Percentiles rank a stretch among this genome's conserved stretches.
Evolutionary conservation across 2,329 filamentous ascomycete species (phyloP).

Genomic region (Ampelomyces quisqualis): DNA sequence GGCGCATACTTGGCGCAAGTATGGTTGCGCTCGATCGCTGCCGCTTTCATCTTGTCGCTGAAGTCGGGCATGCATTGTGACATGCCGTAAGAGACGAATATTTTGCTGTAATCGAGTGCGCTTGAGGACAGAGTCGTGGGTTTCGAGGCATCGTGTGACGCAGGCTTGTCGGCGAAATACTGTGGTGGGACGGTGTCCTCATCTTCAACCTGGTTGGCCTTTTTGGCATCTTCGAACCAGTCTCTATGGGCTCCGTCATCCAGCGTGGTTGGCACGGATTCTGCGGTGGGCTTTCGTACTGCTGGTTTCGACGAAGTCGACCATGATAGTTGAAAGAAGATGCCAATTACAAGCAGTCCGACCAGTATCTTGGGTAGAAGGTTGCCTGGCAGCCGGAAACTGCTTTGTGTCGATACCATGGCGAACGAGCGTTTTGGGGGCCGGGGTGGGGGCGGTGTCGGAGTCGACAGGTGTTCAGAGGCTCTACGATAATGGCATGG

Average conservation of each 20-base stretch:
- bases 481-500: background rate
- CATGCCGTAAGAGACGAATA: slow-evolving; percentile 17
- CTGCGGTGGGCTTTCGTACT: background rate
- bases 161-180: slow-evolving; percentile 2
- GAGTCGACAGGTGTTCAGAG: background rate
- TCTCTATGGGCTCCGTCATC: slow-evolving; percentile 1
- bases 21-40: slow-evolving; percentile 7
- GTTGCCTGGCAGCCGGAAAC: slow-evolving; percentile 2
- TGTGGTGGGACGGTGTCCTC: background rate
- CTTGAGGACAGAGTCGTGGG: background rate
- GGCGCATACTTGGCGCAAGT: slow-evolving; percentile 20
- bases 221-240: slow-evolving; percentile 9
- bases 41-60: slow-evolving; percentile 8
- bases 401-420: slow-evolving; percentile 1
- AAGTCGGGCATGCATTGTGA: slow-evolving; percentile 19
- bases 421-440: background rate
- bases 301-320: background rate
- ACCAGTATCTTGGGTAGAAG: slow-evolving; percentile 6
- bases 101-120: slow-evolving; percentile 5
- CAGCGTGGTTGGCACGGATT: slow-evolving; percentile 1
- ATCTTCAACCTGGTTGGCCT: slow-evolving; percentile 3
- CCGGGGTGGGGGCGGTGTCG: background rate
- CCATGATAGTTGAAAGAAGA: slow-evolving; percentile 11
- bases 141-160: background rate
- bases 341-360: slow-evolving; percentile 3